Evolutionary conservation across 805 yeast species (phyloP).

Genomic region (Saccharomycopsis fermentans): DNA sequence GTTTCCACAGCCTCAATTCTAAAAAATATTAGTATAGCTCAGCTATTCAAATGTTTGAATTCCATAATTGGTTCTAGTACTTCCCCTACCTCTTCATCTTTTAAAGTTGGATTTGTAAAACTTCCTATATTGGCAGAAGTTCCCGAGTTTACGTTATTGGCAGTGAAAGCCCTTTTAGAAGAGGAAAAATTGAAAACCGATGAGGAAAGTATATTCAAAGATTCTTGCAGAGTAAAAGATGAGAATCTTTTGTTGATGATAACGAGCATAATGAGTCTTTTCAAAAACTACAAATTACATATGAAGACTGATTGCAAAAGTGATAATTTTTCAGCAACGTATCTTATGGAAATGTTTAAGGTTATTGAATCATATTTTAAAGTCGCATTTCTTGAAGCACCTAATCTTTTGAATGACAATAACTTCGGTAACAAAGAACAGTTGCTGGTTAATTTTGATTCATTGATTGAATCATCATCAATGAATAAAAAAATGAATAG

Average conservation of each 20-base stretch:
- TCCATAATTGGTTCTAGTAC: background rate
- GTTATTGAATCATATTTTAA: background rate
- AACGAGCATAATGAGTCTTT: background rate
- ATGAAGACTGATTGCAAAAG: background rate
- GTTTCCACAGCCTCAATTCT: background rate
- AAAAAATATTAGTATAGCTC: background rate
- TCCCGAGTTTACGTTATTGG: background rate
- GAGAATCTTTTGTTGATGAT: background rate
- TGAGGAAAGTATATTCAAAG: background rate
- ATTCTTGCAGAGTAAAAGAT: background rate
- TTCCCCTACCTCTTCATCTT: background rate
- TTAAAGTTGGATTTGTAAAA: background rate
- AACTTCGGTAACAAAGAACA: background rate
- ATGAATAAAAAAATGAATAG: background rate
- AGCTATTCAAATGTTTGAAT: background rate
- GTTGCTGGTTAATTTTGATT: background rate
- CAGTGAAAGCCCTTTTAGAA: background rate
- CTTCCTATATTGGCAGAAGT: background rate
- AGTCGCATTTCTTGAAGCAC: background rate
- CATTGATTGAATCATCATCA: background rate
- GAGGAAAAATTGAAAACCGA: background rate
- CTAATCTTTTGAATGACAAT: background rate
- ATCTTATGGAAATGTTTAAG: background rate
- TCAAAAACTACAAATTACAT: background rate
- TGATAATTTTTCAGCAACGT: background rate